phyloP scores from a whole-genome alignment of 495 filamentous ascomycete species.

The Bathelium albidoporum region DNA sequence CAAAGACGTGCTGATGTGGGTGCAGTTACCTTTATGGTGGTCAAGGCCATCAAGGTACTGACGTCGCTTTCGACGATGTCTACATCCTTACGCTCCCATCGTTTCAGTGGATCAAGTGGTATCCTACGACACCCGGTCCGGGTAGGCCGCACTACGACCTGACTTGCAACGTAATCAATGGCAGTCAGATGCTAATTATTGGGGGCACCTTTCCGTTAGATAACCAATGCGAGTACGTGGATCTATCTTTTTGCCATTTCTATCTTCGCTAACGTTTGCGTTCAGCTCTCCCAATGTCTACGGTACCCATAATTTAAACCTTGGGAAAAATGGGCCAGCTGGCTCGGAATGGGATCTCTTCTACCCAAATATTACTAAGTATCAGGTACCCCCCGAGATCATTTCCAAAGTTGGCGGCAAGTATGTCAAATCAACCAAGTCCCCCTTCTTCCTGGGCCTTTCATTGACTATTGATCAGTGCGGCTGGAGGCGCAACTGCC shows the following conservation, averaged over 20 bases:
- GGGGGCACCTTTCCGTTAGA: constrained; percentile 33
- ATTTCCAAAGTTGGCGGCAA: constrained; percentile 36
- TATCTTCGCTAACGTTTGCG: not conserved
- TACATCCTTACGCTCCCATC: constrained; percentile 47
- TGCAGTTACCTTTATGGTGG: constrained; percentile 45
- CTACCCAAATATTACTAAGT: constrained; percentile 30
- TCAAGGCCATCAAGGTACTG: constrained; percentile 31
- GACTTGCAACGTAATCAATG: constrained; percentile 42
- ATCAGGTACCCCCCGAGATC: constrained; percentile 36
- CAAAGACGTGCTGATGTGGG: constrained; percentile 6
- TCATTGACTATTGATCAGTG: constrained; percentile 15
- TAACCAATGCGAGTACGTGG: constrained; percentile 22
- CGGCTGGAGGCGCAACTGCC: constrained; percentile 32
- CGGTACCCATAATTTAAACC: constrained; percentile 37
- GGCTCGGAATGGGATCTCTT: constrained; percentile 33
- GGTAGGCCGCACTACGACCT: constrained; percentile 37
- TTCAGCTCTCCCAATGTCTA: constrained; percentile 18
- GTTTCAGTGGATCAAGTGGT: constrained; percentile 45
- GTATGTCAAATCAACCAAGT: constrained; percentile 21
- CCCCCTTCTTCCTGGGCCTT: not conserved
- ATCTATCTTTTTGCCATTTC: not conserved
- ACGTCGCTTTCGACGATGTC: constrained; percentile 43
- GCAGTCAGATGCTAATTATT: constrained; percentile 38
- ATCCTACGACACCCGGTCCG: constrained; percentile 25
- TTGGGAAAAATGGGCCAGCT: constrained; percentile 32